phyloP scores from a whole-genome alignment of 164 flowering plant species.

The Vitis labrusca region DNA sequence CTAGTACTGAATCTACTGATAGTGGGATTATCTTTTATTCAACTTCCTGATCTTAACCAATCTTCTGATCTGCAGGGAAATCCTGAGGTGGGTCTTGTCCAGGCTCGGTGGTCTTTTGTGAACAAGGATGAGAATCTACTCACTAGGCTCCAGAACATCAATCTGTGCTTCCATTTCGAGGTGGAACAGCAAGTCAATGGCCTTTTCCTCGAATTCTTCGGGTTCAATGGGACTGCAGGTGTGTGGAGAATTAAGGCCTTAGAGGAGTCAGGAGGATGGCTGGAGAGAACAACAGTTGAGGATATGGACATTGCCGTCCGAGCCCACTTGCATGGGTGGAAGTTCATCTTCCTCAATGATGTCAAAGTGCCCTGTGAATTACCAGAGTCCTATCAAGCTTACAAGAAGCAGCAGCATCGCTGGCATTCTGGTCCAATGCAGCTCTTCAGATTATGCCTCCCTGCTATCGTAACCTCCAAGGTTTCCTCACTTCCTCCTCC shows the following conservation, averaged over 20 bases:
- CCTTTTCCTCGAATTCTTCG: conserved; percentile 62
- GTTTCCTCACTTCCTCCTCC: conserved; percentile 19
- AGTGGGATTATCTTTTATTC: background rate
- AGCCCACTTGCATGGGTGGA: conserved; percentile 70
- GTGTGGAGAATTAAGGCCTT: conserved; percentile 80
- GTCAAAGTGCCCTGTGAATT: conserved; percentile 65
- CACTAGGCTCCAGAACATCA: conserved; percentile 75
- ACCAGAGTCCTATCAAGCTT: conserved; percentile 75
- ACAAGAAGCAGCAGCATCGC: conserved; percentile 77
- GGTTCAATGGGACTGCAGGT: conserved; percentile 88
- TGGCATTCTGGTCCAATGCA: conserved; percentile 90
- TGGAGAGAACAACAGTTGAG: conserved; percentile 77
- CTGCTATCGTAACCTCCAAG: conserved; percentile 66
- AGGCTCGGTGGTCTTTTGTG: conserved; percentile 77
- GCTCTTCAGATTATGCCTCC: conserved; percentile 69
- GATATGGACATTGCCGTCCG: conserved; percentile 74
- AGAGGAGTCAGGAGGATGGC: conserved; percentile 83
- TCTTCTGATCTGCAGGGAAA: conserved; percentile 43
- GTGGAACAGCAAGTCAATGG: conserved; percentile 91
- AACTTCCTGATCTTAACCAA: too few species aligned
- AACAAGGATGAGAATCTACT: conserved; percentile 79
- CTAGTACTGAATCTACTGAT: background rate
- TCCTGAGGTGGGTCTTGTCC: conserved; percentile 67
- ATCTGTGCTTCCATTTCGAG: conserved; percentile 79
- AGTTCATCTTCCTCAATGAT: conserved; percentile 60